A percentile compares a stretch with the other conserved stretches of the same genome.
Evolutionary conservation across 73 alveolate species (phyloP).

Genomic region (Tetrahymena borealis): DNA sequence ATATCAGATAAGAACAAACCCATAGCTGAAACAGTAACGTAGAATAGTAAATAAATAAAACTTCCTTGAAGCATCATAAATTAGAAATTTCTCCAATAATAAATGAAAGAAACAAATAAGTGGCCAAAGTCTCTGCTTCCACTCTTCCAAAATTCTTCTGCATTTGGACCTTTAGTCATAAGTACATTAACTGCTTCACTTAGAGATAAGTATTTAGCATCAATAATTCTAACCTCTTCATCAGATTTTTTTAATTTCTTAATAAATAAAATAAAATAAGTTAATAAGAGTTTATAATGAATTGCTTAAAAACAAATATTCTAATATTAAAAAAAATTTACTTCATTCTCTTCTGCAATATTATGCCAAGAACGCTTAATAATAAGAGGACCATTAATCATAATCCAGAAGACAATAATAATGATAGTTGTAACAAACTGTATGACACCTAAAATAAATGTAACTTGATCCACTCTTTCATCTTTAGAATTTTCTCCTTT

Average conservation of each 20-base stretch:
- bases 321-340: neutral
- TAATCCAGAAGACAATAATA: neutral
- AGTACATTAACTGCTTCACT: slow-evolving; percentile 40
- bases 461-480: neutral
- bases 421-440: neutral
- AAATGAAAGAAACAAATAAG: slow-evolving; percentile 29
- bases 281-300: too few species aligned
- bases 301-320: neutral
- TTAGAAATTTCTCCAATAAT: slow-evolving; percentile 41
- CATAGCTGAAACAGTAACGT: slow-evolving; percentile 61
- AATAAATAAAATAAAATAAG: too few species aligned
- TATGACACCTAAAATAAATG: neutral
- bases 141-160: slow-evolving; percentile 45
- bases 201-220: slow-evolving; percentile 26
- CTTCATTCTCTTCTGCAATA: slow-evolving; percentile 5
- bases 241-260: neutral
- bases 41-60: slow-evolving; percentile 46
- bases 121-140: slow-evolving; percentile 46
- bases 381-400: neutral
- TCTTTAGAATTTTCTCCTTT: neutral
- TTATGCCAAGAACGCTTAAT: slow-evolving; percentile 26
- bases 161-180: slow-evolving; percentile 44
- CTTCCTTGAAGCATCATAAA: slow-evolving; percentile 37
- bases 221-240: neutral
- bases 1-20: slow-evolving; percentile 60